Evolutionary conservation across 345 rosid genomes (phyloP), one percentile per base, ranked within the genome.

Genomic region (Lepidium africanum): DNA sequence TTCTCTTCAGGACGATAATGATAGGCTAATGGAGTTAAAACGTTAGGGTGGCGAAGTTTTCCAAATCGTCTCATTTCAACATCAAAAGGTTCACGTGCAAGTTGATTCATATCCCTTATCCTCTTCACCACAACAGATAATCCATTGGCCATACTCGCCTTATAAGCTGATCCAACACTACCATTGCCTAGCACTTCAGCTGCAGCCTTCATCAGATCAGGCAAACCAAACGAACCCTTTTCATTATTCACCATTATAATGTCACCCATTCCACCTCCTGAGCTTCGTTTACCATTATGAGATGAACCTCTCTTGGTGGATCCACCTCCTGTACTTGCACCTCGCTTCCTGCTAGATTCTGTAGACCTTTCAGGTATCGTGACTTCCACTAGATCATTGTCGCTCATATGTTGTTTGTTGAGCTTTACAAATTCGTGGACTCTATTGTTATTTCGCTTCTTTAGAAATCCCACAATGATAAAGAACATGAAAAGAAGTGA

Each of bases 101-200:
- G 46, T 69, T 37, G 72, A 51, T 88, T 88, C 92, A 93, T 87
- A 68, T 85, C 97, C 61, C 85, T 81, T 74, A 87, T 83, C 71
- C 96, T 82, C 79, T 93, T 93, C 61, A 93, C 98, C 63, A 87
- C 98, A 59, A 90, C 97, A 0, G 89, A 70, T 39, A 88, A 41
- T 17, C 96, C 97, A 56, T 66, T 88, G 0, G 79, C 25, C 95
- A 93, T 78, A 14, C 73, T 79, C 0, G 98, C 98, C 80, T 88
- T 93, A 21, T 93, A 93, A 5, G 97, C 87, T 39, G 98, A 93
- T 41, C 98, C 97, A 54, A 93, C 65, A 9, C 92, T 83, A 25
- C 98, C 94, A 40, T 84, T 93, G 17, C 97, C 98, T 2, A 93
- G 71, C 58, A 88, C 94, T 74, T 90, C 96, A 0, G 98, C 98